Conservation (phyloP, 169 alveolate species). For the Plasmodium malariae region DNA sequence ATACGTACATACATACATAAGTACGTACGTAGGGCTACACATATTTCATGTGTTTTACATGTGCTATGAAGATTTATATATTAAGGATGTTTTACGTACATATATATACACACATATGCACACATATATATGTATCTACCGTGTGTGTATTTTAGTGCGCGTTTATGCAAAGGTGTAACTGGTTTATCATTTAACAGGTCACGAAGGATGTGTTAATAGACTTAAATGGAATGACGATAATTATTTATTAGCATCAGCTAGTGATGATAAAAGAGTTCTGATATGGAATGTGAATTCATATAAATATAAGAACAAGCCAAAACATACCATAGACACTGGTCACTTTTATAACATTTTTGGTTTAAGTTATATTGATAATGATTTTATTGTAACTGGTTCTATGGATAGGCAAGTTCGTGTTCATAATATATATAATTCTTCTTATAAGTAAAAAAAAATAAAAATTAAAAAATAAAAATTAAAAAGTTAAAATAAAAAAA, state of each 20-base stretch:
- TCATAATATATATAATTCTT: slow-evolving; percentile 22
- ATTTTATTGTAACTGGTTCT: slow-evolving; percentile 70
- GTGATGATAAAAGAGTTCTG: slow-evolving; percentile 80
- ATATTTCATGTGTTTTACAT: no score
- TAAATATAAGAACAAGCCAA: slow-evolving; percentile 31
- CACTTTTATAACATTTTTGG: slow-evolving; percentile 78
- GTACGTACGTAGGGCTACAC: no score
- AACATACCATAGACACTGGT: slow-evolving; percentile 15
- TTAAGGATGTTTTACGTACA: neutral
- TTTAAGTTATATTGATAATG: slow-evolving; percentile 76
- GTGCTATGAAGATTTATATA: no score
- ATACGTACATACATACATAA: neutral
- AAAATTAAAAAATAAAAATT: neutral
- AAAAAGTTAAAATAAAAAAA: neutral
- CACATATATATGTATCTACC: neutral
- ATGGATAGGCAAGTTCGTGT: slow-evolving; percentile 78
- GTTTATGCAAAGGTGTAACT: no score
- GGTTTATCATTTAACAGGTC: slow-evolving; percentile 53
- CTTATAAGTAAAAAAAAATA: slow-evolving; percentile 15
- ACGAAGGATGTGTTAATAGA: slow-evolving; percentile 79
- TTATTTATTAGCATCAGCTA: slow-evolving; percentile 78
- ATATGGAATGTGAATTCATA: slow-evolving; percentile 69
- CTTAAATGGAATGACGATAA: slow-evolving; percentile 80
- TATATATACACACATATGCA: neutral
- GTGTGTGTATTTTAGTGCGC: neutral